Conservation (phyloP, 2,329 filamentous ascomycete genomes). For the Penicillium frequentans region DNA sequence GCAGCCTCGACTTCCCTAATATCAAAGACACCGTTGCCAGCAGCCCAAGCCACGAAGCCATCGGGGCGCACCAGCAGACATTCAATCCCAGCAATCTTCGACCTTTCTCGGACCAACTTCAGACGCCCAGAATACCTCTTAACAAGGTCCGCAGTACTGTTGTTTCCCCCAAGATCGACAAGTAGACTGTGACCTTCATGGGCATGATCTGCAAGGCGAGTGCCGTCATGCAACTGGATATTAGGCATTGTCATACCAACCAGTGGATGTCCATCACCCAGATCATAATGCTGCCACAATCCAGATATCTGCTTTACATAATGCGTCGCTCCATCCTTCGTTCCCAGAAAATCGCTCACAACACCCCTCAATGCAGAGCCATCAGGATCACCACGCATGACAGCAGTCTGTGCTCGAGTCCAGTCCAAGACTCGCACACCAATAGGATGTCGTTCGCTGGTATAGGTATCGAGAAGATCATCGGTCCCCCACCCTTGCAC, state of each 20-base stretch:
- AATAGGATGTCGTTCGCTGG: constrained; percentile 45
- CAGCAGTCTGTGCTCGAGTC: constrained; percentile 39
- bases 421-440: constrained; percentile 34
- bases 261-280: constrained; percentile 28
- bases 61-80: constrained; percentile 34
- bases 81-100: constrained; percentile 18
- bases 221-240: constrained; percentile 28
- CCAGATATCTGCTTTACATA: constrained; percentile 35
- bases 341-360: constrained; percentile 3
- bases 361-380: constrained; percentile 20
- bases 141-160: background rate
- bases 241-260: constrained; percentile 40
- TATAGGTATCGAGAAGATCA: constrained; percentile 50
- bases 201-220: constrained; percentile 33
- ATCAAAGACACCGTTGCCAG: background rate
- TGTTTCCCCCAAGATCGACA: constrained; percentile 1
- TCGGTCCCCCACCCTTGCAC: constrained; percentile 41
- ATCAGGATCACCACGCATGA: constrained; percentile 30
- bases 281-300: constrained; percentile 32
- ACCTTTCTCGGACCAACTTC: background rate
- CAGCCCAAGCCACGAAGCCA: constrained; percentile 35
- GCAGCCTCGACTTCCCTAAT: background rate
- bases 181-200: constrained; percentile 26
- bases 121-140: background rate
- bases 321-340: constrained; percentile 10